Evolutionary conservation across 1,139 yeast genomes (phyloP).

Genomic region (Lodderomyces pseudojiufengensis): DNA sequence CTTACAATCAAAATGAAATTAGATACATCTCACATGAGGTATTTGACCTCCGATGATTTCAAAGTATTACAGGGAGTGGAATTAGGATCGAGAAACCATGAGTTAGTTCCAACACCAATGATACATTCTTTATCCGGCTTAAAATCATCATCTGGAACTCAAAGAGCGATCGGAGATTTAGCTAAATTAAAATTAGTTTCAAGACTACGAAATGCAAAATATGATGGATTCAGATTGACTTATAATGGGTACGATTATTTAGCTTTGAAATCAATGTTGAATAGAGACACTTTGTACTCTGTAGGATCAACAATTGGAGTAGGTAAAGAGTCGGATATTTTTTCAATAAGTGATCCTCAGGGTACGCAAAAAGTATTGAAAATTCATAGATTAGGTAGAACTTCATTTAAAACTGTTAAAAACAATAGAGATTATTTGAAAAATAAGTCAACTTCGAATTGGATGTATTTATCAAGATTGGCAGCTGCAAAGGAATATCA

Average conservation of each 20-base stretch:
- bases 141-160: slow-evolving; percentile 72
- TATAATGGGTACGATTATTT: slow-evolving; percentile 89
- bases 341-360: slow-evolving; percentile 68
- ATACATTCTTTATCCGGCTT: slow-evolving; percentile 79
- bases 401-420: slow-evolving; percentile 87
- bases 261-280: slow-evolving; percentile 79
- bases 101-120: slow-evolving; percentile 85
- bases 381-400: slow-evolving; percentile 89
- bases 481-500: slow-evolving; percentile 93
- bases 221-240: slow-evolving; percentile 89
- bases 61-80: slow-evolving; percentile 87
- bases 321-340: slow-evolving; percentile 96
- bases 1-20: slow-evolving; percentile 58
- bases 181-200: slow-evolving; percentile 82
- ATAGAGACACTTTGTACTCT: slow-evolving; percentile 68
- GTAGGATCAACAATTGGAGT: slow-evolving; percentile 91
- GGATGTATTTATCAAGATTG: slow-evolving; percentile 89
- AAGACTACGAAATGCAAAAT: slow-evolving; percentile 75
- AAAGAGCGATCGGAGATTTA: slow-evolving; percentile 74
- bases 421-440: slow-evolving; percentile 88
- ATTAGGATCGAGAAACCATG: slow-evolving; percentile 88
- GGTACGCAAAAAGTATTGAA: slow-evolving; percentile 74
- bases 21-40: slow-evolving; percentile 91
- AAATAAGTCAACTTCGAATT: slow-evolving; percentile 63
- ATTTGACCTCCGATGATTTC: slow-evolving; percentile 86